Percentiles rank a stretch among this genome's conserved stretches.
Conservation (phyloP, 2,329 filamentous ascomycete genomes). For the Fusarium sp. region DNA sequence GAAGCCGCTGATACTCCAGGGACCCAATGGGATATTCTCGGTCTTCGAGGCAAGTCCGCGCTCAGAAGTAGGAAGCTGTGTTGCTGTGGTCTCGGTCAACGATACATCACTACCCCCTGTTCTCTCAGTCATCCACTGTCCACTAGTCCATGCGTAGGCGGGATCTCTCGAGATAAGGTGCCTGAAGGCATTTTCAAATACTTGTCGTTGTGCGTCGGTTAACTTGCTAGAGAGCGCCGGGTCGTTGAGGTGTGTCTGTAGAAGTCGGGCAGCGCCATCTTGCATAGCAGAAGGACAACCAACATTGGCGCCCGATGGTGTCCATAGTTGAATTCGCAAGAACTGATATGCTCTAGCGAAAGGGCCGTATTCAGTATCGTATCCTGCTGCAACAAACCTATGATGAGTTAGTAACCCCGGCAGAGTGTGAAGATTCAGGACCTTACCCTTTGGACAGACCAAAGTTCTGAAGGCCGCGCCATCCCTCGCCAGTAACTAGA, state of each 20-base stretch:
- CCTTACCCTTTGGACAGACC: constrained; percentile 65
- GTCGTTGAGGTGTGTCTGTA: constrained; percentile 57
- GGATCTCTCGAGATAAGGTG: constrained; percentile 65
- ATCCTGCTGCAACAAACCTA: constrained; percentile 68
- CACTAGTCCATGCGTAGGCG: constrained; percentile 71
- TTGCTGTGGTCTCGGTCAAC: constrained; percentile 72
- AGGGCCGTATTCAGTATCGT: constrained; percentile 62
- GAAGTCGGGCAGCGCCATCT: constrained; percentile 67
- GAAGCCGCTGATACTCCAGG: constrained; percentile 72
- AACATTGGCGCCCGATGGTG: constrained; percentile 68
- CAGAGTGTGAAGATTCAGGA: background rate
- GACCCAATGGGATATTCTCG: constrained; percentile 58
- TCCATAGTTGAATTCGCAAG: constrained; percentile 67
- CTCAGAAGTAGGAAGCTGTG: constrained; percentile 23
- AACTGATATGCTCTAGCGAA: constrained; percentile 71
- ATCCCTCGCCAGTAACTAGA: constrained; percentile 73
- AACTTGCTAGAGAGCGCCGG: constrained; percentile 45
- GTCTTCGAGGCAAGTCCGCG: constrained; percentile 25
- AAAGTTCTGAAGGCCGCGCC: constrained; percentile 70
- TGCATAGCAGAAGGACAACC: constrained; percentile 76
- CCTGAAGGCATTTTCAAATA: constrained; percentile 64
- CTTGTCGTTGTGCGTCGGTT: constrained; percentile 49
- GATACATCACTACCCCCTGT: constrained; percentile 76
- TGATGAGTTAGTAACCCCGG: background rate
- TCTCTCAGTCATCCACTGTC: constrained; percentile 83